Conservation (phyloP, 768 basidiomycete species). For the Mrakia frigida region DNA sequence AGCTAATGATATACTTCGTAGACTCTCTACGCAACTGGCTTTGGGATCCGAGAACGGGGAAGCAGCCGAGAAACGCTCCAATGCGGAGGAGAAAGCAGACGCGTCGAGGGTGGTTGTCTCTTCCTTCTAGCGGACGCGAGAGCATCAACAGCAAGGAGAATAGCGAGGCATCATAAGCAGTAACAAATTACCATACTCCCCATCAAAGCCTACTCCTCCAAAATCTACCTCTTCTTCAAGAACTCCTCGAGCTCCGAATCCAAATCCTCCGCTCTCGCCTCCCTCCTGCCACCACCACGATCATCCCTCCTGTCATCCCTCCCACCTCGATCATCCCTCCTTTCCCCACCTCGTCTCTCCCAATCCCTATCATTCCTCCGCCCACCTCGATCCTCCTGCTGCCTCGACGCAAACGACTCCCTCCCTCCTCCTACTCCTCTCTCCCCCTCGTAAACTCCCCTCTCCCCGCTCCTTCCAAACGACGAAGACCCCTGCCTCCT, state of each 20-base stretch:
- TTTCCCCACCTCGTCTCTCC: not conserved
- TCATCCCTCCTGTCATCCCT: not conserved
- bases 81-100: no score
- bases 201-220: not conserved
- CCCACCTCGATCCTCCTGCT: not conserved
- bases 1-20: no score
- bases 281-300: not conserved
- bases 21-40: no score
- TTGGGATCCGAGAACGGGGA: no score
- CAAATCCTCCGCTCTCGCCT: not conserved
- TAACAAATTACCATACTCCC: no score
- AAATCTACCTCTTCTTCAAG: not conserved
- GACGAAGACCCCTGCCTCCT: no score
- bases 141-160: no score
- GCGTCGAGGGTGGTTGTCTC: no score
- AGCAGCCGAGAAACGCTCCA: no score
- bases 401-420: not conserved
- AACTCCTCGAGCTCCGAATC: not conserved
- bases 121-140: no score
- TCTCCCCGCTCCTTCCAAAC: not conserved
- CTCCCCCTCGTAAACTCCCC: not conserved
- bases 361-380: not conserved
- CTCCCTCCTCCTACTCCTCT: not conserved
- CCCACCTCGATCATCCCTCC: not conserved
- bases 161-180: no score